A percentile compares a stretch with the other conserved stretches of the same genome.
Conservation (phyloP, 108 stramenopile species). For the Cafeteria roenbergensis region DNA sequence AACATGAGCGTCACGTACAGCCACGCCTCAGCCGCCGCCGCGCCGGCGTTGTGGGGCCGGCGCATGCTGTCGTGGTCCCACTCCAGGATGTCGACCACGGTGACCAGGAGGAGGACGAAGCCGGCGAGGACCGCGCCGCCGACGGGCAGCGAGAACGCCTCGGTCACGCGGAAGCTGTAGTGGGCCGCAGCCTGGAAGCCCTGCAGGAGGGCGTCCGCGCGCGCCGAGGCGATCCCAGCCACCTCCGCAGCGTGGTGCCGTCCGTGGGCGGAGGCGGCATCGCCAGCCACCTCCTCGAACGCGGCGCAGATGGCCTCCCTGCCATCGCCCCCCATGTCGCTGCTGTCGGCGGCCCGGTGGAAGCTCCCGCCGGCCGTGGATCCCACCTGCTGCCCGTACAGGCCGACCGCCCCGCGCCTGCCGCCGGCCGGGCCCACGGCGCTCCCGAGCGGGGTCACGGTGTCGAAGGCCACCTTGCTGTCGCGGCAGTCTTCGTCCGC, state of each 20-base stretch:
- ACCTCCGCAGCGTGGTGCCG: background rate
- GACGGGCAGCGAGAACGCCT: background rate
- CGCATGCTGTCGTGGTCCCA: background rate
- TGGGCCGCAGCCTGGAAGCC: background rate
- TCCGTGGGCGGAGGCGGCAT: background rate
- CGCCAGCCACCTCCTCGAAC: background rate
- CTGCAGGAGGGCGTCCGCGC: background rate
- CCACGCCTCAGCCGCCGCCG: background rate
- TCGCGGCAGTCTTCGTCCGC: no score
- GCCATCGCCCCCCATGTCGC: background rate
- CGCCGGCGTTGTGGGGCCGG: no score
- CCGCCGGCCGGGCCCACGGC: no score
- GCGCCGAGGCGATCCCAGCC: background rate
- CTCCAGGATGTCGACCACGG: background rate
- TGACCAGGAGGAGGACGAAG: background rate
- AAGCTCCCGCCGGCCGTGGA: background rate
- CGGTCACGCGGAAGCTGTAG: background rate
- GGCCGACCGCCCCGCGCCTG: no score
- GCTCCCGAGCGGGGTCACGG: no score
- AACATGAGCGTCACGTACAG: background rate
- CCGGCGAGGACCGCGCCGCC: background rate
- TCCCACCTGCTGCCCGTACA: background rate
- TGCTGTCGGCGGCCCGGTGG: background rate
- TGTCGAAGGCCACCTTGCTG: no score
- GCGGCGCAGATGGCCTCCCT: background rate